A percentile compares a stretch with the other conserved stretches of the same genome.
Evolutionary conservation across 257 asterid genomes (phyloP).

Genomic region (Solanum lignicaule): DNA sequence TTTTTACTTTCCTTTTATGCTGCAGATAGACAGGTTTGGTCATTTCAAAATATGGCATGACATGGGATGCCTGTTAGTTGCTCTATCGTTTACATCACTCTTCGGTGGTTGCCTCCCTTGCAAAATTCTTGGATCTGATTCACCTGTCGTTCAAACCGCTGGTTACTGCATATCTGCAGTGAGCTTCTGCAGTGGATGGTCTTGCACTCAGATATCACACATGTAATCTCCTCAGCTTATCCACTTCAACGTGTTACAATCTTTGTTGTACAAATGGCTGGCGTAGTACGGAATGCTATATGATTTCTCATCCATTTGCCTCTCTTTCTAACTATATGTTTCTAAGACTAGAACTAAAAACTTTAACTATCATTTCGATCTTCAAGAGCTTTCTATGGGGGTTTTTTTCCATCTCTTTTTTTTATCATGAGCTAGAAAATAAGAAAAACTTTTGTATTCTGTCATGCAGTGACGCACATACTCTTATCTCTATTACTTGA

Average conservation of each 20-base stretch:
- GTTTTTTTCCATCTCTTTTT: too few species aligned
- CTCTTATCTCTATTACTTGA: not conserved
- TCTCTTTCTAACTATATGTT: not conserved
- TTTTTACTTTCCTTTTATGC: not conserved
- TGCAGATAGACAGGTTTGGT: conserved; percentile 78
- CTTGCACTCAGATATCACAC: conserved; percentile 91
- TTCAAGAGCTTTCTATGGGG: not conserved
- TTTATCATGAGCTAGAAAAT: too few species aligned
- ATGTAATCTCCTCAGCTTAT: conserved; percentile 27
- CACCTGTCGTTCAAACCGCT: conserved; percentile 39
- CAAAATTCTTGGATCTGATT: conserved; percentile 50
- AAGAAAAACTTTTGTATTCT: too few species aligned
- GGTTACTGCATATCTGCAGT: conserved; percentile 77
- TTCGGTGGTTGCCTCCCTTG: conserved; percentile 93
- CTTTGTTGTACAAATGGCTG: not conserved
- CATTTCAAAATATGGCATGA: conserved; percentile 78
- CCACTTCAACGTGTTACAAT: not conserved
- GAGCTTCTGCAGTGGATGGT: conserved; percentile 74
- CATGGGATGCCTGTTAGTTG: conserved; percentile 64
- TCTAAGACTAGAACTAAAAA: not conserved
- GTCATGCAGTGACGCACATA: not conserved
- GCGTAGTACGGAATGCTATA: not conserved
- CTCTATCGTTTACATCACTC: conserved; percentile 72
- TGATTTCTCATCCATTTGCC: not conserved
- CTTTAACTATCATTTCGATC: not conserved